Percentiles rank a stretch among this genome's conserved stretches.
These are phyloP conservation scores for Exophiala sideris DNA, from an alignment of 2,329 filamentous ascomycete genomes.

Conservation along the genomic window DNA sequence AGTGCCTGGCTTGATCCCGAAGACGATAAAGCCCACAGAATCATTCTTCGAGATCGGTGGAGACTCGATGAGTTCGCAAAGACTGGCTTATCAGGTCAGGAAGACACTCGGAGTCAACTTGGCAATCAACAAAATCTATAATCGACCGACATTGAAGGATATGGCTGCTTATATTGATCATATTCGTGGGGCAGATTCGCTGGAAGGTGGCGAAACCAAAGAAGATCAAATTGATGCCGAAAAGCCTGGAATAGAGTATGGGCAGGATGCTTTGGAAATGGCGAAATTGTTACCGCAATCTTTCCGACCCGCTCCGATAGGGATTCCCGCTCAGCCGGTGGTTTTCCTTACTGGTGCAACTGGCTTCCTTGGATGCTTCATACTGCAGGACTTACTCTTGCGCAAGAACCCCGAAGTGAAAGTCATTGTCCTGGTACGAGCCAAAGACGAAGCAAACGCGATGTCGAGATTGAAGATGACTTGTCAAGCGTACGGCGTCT, in stretches of 20 bases:
- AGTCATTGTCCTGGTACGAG: slow-evolving; percentile 73
- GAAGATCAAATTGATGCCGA: slow-evolving; percentile 34
- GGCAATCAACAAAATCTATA: slow-evolving; percentile 68
- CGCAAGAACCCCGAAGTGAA: slow-evolving; percentile 54
- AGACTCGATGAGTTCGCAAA: slow-evolving; percentile 76
- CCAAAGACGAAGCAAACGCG: slow-evolving; percentile 58
- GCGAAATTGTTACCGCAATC: slow-evolving; percentile 47
- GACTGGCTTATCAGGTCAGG: slow-evolving; percentile 70
- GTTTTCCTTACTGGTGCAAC: slow-evolving; percentile 86
- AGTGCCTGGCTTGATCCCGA: slow-evolving; percentile 63
- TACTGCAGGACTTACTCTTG: slow-evolving; percentile 71
- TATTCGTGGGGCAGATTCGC: slow-evolving; percentile 28
- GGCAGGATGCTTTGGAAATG: slow-evolving; percentile 47
- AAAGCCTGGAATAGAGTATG: slow-evolving; percentile 47
- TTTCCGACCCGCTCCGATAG: slow-evolving; percentile 35
- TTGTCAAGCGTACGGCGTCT: slow-evolving; percentile 74
- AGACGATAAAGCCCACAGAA: slow-evolving; percentile 62
- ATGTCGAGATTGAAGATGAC: slow-evolving; percentile 64
- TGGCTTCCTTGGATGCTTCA: slow-evolving; percentile 80
- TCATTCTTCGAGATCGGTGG: slow-evolving; percentile 78
- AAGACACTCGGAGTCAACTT: slow-evolving; percentile 59
- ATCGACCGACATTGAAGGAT: slow-evolving; percentile 59
- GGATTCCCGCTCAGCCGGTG: slow-evolving; percentile 45
- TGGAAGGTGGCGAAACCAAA: slow-evolving; percentile 40
- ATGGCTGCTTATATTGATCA: slow-evolving; percentile 54